These are phyloP conservation scores for Nakazawaea populi DNA, from an alignment of 805 yeast species.

Conservation along the genomic window DNA sequence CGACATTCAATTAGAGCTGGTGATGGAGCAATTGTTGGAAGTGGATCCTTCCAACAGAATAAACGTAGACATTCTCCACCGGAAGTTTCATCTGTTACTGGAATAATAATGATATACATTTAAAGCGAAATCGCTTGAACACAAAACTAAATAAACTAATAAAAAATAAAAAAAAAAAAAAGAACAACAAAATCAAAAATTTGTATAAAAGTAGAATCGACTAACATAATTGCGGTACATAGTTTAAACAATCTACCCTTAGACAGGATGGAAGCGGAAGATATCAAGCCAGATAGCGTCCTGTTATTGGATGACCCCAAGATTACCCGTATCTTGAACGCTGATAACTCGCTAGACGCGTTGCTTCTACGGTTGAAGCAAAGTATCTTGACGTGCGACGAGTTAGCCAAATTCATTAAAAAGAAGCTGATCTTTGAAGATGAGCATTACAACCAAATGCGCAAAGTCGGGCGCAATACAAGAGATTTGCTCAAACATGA, in stretches of 20 bases:
- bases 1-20: too few relatives aligned
- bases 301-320: slow-evolving; percentile 43
- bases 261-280: neutral
- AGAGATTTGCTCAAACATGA: slow-evolving; percentile 42
- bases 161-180: too few relatives aligned
- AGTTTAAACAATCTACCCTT: neutral
- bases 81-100: too few relatives aligned
- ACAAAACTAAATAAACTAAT: too few relatives aligned
- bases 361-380: slow-evolving; percentile 71
- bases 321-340: slow-evolving; percentile 45
- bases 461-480: slow-evolving; percentile 60
- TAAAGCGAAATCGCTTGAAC: too few relatives aligned
- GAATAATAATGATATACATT: too few relatives aligned
- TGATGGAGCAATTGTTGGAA: too few relatives aligned
- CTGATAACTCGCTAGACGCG: slow-evolving; percentile 75
- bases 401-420: slow-evolving; percentile 71
- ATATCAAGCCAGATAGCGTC: slow-evolving; percentile 18
- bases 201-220: too few relatives aligned
- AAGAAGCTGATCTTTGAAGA: slow-evolving; percentile 75
- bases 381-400: slow-evolving; percentile 77
- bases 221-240: too few relatives aligned
- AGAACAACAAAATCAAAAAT: too few relatives aligned
- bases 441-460: slow-evolving; percentile 68
- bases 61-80: too few relatives aligned
- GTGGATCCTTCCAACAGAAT: too few relatives aligned